Evolutionary conservation across 306 rosid genomes (phyloP), one percentile per base, ranked within the genome.

Genomic region (Pterocarpus macrocarpus): DNA sequence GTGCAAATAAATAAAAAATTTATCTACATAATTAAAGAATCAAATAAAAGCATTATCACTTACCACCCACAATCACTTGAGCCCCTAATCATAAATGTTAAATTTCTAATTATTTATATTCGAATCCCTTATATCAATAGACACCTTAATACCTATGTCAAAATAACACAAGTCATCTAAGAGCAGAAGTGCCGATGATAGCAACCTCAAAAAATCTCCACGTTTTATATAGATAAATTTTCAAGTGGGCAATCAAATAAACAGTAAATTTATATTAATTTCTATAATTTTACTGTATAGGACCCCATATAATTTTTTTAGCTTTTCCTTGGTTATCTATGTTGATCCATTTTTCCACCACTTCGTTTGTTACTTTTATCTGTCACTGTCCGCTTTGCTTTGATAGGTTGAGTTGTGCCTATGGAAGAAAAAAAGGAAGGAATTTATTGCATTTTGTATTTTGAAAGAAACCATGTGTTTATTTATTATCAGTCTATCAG

Each of bases 321-420:
- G 41, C 7, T 64, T 64, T 68, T 69, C 58, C 39, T 30, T 44
- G 34, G 57, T 39, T 22, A 12, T 53, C 57, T 17, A 8, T 69
- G 30, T 28, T 2, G 59, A 69, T 69, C 75, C 43, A 28, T 47
- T 69, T 69, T 47, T 2, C 75, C 13, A 12, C 41, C 41, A 30
- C 75, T 69, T 30, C 49, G 5, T 71, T 71, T 52, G 57, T 3
- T 33, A 50, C 45, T 71, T 71, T 50, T 33, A 44, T 57, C 39
- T 57, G 39, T 56, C 82, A 5, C 61, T 57, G 13, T 33, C 76
- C 32, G 17, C 22, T 41, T 55, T 55, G 58, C 67, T 78, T 55
- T 28, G 17, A 67, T 39, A 55, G 58, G 75, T 14, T 55, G 33
- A 30, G 34, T 64, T 7, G 6, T 7, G 73, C 56, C 49, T 59